phyloP scores from a whole-genome alignment of 306 rosid genomes.

The Heteromeles arbutifolia region DNA sequence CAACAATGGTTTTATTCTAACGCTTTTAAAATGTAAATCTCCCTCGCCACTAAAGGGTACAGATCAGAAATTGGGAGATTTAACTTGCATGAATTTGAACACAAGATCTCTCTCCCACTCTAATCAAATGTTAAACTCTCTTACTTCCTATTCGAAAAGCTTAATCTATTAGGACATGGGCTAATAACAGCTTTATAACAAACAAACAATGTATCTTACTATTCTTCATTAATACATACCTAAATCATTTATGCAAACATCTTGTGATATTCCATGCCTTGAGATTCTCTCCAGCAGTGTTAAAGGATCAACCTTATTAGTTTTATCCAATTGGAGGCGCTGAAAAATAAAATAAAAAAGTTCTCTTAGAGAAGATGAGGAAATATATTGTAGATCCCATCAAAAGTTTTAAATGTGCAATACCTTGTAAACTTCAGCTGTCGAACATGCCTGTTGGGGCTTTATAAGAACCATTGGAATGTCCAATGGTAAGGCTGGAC shows the following conservation, averaged over 20 bases:
- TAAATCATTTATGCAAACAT: constrained; percentile 81
- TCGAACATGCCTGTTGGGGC: constrained; percentile 84
- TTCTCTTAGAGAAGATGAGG: constrained; percentile 7
- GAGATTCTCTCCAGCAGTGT: constrained; percentile 70
- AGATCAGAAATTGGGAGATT: not conserved
- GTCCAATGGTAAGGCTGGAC: constrained; percentile 59
- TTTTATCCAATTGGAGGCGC: constrained; percentile 61
- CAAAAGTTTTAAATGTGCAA: constrained; percentile 6
- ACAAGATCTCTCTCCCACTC: not conserved
- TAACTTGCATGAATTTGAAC: not conserved
- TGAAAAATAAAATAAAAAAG: constrained; percentile 25
- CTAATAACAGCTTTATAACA: not conserved
- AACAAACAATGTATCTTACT: not conserved
- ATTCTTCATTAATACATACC: constrained; percentile 37
- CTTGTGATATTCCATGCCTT: constrained; percentile 72
- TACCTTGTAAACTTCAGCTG: constrained; percentile 97
- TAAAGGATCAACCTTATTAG: constrained; percentile 64
- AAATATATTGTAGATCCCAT: not conserved
- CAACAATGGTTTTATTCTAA: not conserved
- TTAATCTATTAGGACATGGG: not conserved
- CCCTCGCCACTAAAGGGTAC: not conserved
- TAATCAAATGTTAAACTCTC: not conserved
- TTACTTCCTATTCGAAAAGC: not conserved
- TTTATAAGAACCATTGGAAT: constrained; percentile 93
- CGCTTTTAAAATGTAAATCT: not conserved